Base-by-base conservation (phyloP, 371 early-diverging fungal species). In the Apophysomyces elegans region DNA sequence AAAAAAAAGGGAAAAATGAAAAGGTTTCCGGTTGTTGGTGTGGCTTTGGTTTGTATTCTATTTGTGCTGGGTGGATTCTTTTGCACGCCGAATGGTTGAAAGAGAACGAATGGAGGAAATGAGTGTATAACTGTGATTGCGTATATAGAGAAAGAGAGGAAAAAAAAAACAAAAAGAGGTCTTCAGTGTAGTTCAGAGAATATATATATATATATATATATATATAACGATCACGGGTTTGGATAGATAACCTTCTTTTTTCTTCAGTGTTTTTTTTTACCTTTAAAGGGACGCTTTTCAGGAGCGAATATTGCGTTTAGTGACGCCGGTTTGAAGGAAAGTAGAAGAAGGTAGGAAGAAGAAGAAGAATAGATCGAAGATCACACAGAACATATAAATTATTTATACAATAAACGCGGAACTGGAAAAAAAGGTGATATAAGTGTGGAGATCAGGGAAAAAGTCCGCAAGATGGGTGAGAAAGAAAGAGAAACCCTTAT, bases 201-300 rank as follows among this genome's bases (percentile, higher is more conserved):
- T 58, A 45, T 0, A 38, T 26, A 64, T 43, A 9, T 16, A 39
- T 58, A 45, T 0, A 38, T 26, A 64, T 43, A 9, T 16, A 18
- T 18, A 43, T 41, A 39, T 9, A 50, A 32, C 2, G 32, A 50
- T 50, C 54, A 50, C 54, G 54, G 54, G 54, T 50, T 21, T 50
- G 13, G 9, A 12, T 47, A 14, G 13, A 13, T 47, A 13, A n/a
- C 16, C 18, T 47, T 43, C 14, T 43, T 43, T 43, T 43, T 43
- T 43, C 14, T 45, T 45, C 1, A 18, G n/a, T 14, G 46, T 5
- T 0, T 45, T 45, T 18, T 18, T 45, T 50, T 50, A 50, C 54
- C 54, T 50, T 41, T 50, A 64, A 61, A 60, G 32, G 56, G 36
- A 54, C 21, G 12, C 38, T 26, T 26, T 43, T 38, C 35, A 58